A percentile compares a stretch with the other conserved stretches of the same genome.
Conservation (phyloP, 2,329 filamentous ascomycete genomes). For the Cercospora nicotianae region DNA sequence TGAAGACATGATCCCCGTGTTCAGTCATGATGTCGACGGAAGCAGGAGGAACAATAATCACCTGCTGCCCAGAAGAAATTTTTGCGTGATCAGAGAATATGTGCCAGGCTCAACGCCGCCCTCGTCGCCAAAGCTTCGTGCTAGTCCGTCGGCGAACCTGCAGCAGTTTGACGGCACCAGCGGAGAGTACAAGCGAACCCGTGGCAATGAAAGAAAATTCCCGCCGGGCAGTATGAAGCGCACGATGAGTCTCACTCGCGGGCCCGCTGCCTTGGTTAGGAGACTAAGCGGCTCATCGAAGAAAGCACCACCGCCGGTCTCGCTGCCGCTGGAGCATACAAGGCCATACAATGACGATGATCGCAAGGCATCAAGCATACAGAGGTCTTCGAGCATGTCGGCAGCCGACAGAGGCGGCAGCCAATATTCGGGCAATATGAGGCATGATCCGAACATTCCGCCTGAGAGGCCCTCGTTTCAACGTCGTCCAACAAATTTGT, state of each 20-base stretch:
- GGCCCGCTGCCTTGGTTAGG: conserved; percentile 46
- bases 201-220: conserved; percentile 26
- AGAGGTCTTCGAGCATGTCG: conserved; percentile 31
- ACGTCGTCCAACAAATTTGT: conserved; percentile 46
- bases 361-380: conserved; percentile 15
- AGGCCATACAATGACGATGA: conserved; percentile 25
- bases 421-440: conserved; percentile 12
- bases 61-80: conserved; percentile 86
- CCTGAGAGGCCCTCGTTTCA: conserved; percentile 44
- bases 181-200: conserved; percentile 8
- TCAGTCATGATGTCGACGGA: conserved; percentile 83
- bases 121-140: conserved; percentile 55
- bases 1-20: conserved; percentile 94
- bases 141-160: conserved; percentile 11
- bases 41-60: conserved; percentile 88
- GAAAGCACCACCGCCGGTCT: conserved; percentile 24
- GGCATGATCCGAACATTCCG: conserved; percentile 3
- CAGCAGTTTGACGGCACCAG: conserved; percentile 19
- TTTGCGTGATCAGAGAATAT: conserved; percentile 89
- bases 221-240: conserved; percentile 39
- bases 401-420: conserved; percentile 12
- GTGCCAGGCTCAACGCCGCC: conserved; percentile 74
- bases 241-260: conserved; percentile 36
- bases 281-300: conserved; percentile 41
- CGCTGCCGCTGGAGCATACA: conserved; percentile 24